Conservation (phyloP, 2,329 filamentous ascomycete species). For the Aureobasidium leucospermi region DNA sequence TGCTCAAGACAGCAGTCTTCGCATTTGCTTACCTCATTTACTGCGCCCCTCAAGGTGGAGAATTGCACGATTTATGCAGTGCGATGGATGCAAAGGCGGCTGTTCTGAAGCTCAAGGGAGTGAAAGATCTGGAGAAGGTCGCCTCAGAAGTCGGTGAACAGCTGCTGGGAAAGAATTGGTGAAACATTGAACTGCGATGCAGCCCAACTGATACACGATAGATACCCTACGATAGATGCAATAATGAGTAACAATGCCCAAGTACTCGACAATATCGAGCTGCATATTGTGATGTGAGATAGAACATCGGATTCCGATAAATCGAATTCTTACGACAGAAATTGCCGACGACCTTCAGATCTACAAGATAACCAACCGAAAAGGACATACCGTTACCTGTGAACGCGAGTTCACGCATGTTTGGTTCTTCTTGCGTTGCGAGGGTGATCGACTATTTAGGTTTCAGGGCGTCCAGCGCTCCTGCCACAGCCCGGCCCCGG, state of each 20-base stretch:
- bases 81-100: conserved; percentile 67
- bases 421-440: background rate
- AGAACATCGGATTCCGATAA: too few relatives aligned
- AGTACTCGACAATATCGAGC: too few relatives aligned
- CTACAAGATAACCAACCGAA: too few relatives aligned
- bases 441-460: background rate
- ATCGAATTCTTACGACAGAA: too few relatives aligned
- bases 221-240: background rate
- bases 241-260: background rate
- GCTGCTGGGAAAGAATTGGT: conserved; percentile 10
- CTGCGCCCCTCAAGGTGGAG: conserved; percentile 59
- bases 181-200: background rate
- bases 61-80: conserved; percentile 70
- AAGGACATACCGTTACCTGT: too few relatives aligned
- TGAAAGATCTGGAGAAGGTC: conserved; percentile 29
- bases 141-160: conserved; percentile 23
- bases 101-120: conserved; percentile 39
- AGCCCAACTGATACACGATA: background rate
- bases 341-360: too few relatives aligned
- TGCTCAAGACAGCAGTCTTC: conserved; percentile 67
- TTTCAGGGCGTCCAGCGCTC: background rate
- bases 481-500: background rate
- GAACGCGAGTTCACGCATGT: background rate
- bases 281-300: too few relatives aligned
- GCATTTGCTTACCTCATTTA: conserved; percentile 72